Evolutionary conservation across 2,329 filamentous ascomycete species (phyloP).

Genomic region (Cladosporium oxysporum): DNA sequence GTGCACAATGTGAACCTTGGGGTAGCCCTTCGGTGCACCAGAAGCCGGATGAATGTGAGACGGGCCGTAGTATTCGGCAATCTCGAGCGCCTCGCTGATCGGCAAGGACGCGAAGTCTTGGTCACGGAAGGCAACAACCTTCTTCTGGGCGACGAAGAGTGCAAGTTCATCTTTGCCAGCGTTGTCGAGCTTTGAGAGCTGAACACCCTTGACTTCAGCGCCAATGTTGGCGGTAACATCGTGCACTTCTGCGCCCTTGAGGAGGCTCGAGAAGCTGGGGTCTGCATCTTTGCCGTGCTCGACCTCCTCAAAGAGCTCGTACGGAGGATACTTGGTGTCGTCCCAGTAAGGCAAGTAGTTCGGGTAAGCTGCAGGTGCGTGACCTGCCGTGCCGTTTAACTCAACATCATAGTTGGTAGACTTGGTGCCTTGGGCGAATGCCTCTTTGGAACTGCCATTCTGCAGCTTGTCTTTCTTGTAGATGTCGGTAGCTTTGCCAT

Average conservation of each 20-base stretch:
- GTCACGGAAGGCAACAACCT: slow-evolving; percentile 75
- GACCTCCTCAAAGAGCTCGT: slow-evolving; percentile 69
- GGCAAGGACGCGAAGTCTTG: slow-evolving; percentile 68
- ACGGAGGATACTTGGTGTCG: slow-evolving; percentile 58
- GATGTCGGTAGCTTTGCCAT: slow-evolving; percentile 29
- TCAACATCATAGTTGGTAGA: slow-evolving; percentile 54
- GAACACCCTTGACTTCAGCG: slow-evolving; percentile 69
- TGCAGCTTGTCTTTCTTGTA: slow-evolving; percentile 32
- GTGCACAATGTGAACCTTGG: slow-evolving; percentile 78
- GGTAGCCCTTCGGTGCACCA: slow-evolving; percentile 71
- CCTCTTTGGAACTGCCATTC: slow-evolving; percentile 42
- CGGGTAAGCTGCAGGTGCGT: slow-evolving; percentile 63
- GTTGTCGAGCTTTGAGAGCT: slow-evolving; percentile 67
- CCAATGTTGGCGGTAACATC: slow-evolving; percentile 74
- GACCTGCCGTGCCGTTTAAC: slow-evolving; percentile 54
- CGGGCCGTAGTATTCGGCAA: slow-evolving; percentile 74
- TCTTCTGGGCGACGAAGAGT: slow-evolving; percentile 72
- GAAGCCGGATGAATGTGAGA: slow-evolving; percentile 81
- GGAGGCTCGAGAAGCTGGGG: slow-evolving; percentile 66
- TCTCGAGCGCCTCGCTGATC: slow-evolving; percentile 68
- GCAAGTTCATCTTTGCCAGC: slow-evolving; percentile 77
- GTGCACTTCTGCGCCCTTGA: slow-evolving; percentile 52
- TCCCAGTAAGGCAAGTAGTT: slow-evolving; percentile 55
- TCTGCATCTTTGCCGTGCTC: slow-evolving; percentile 78
- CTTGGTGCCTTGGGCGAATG: slow-evolving; percentile 45